Conservation (phyloP, 257 asterid genomes). For the Solanum ossicruentum region DNA sequence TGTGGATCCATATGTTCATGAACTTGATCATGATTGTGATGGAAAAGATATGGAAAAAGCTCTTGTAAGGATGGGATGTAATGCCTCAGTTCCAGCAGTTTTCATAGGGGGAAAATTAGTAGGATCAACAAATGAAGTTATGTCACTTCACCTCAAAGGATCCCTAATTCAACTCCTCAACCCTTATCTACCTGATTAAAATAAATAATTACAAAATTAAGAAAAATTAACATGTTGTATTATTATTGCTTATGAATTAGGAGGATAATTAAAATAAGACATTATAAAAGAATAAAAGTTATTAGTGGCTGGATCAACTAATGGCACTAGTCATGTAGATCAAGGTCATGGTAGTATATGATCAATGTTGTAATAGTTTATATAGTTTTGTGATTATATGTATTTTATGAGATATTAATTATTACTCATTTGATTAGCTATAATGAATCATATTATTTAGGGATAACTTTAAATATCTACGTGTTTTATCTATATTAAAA, state of each 20-base stretch:
- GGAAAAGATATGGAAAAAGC: constrained; percentile 61
- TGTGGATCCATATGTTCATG: constrained; percentile 30
- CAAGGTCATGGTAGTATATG: not conserved
- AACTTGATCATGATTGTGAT: constrained; percentile 43
- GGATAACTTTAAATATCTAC: no score
- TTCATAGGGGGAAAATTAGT: constrained; percentile 53
- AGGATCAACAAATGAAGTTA: constrained; percentile 74
- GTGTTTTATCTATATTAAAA: no score
- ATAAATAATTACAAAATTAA: not conserved
- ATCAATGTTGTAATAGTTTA: not conserved
- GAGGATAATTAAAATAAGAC: not conserved
- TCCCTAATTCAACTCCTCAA: constrained; percentile 35
- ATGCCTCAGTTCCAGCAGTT: constrained; percentile 51
- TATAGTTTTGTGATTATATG: not conserved
- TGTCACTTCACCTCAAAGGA: constrained; percentile 79
- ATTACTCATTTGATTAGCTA: not conserved
- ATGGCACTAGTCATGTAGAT: not conserved
- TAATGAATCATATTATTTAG: no score
- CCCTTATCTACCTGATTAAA: constrained; percentile 9
- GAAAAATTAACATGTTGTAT: no score
- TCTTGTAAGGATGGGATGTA: constrained; percentile 38
- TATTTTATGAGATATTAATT: not conserved
- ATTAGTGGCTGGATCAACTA: not conserved
- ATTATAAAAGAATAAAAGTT: not conserved
- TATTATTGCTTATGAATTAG: not conserved